Evolutionary conservation across 2,329 filamentous ascomycete genomes (phyloP).

Genomic region (Fusarium tanahbumbuense): DNA sequence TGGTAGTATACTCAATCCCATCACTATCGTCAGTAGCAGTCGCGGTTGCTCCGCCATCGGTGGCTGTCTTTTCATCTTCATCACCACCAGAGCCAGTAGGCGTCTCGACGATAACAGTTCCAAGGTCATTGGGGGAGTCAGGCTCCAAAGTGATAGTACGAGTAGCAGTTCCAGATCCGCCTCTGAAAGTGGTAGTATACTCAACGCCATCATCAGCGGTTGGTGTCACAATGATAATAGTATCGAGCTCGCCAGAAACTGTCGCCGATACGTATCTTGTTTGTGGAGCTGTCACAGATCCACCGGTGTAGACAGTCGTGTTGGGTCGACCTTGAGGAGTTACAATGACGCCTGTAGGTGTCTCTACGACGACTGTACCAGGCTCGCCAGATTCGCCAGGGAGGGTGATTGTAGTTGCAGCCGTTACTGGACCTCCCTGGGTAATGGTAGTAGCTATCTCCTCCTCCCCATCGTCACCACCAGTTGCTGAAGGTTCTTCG

Average conservation of each 20-base stretch:
- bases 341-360: not conserved
- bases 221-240: not conserved
- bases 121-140: not conserved
- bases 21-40: not conserved
- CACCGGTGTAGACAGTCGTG: not conserved
- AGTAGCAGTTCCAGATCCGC: not conserved
- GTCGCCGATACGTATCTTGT: slow-evolving; percentile 13
- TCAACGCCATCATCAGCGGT: not conserved
- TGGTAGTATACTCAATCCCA: not conserved
- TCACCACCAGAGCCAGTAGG: not conserved
- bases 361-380: not conserved
- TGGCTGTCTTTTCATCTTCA: not conserved
- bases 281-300: not conserved
- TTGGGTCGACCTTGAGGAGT: not conserved
- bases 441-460: not conserved
- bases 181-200: not conserved
- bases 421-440: not conserved
- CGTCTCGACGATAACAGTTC: not conserved
- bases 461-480: not conserved
- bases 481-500: not conserved
- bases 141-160: not conserved
- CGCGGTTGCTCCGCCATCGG: too few species aligned
- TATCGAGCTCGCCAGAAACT: slow-evolving; percentile 2
- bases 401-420: not conserved
- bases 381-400: not conserved